Conservation (phyloP, 192 early-diverging fungal genomes). For the Funneliformis geosporum region DNA sequence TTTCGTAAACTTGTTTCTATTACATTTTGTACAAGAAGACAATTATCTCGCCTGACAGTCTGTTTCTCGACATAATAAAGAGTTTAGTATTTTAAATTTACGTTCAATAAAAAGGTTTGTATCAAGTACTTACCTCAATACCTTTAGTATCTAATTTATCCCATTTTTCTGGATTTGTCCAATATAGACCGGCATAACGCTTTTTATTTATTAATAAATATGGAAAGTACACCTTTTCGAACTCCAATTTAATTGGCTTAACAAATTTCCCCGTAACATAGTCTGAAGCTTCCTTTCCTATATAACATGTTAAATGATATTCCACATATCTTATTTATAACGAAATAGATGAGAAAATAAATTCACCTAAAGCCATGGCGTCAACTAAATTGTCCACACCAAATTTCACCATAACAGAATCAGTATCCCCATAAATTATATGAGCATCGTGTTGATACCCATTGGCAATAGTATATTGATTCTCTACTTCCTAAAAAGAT, state of each 20-base stretch:
- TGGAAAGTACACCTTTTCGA: slow-evolving; percentile 99
- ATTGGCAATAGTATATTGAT: slow-evolving; percentile 79
- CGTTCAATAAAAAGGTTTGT: not conserved
- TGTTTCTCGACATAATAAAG: slow-evolving; percentile 30
- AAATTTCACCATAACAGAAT: slow-evolving; percentile 99
- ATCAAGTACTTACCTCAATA: slow-evolving; percentile 69
- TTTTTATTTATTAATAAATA: slow-evolving; percentile 99
- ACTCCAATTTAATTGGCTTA: slow-evolving; percentile 96
- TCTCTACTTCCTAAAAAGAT: slow-evolving; percentile 67
- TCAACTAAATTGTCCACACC: slow-evolving; percentile 76
- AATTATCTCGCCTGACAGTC: slow-evolving; percentile 97
- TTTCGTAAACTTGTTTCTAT: slow-evolving; percentile 91
- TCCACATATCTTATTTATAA: not conserved
- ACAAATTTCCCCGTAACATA: slow-evolving; percentile 85
- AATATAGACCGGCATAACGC: slow-evolving; percentile 96
- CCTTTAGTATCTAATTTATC: slow-evolving; percentile 98
- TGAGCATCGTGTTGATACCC: slow-evolving; percentile 84
- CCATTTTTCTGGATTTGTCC: slow-evolving; percentile 90
- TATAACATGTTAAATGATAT: not conserved
- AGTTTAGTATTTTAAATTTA: not conserved
- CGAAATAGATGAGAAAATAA: not conserved
- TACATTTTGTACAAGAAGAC: slow-evolving; percentile 86
- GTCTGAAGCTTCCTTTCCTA: slow-evolving; percentile 78
- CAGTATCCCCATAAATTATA: slow-evolving; percentile 98
- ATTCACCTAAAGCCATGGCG: slow-evolving; percentile 81